These are phyloP conservation scores for Sungouiella blattae DNA, from an alignment of 805 yeast species.

Conservation along the genomic window DNA sequence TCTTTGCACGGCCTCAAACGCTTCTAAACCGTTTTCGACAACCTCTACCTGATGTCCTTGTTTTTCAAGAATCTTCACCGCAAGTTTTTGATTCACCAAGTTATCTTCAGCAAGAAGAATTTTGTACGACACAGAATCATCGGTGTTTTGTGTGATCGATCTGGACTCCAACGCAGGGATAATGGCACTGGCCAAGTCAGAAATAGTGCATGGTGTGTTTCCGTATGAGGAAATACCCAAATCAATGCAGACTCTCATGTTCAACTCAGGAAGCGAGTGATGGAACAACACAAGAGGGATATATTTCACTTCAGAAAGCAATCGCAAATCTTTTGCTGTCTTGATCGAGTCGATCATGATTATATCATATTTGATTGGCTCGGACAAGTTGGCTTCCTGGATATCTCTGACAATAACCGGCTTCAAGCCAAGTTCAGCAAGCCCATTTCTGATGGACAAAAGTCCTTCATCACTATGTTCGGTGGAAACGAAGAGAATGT, in stretches of 20 bases:
- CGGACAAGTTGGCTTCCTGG: conserved; percentile 53
- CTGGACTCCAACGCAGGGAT: conserved; percentile 83
- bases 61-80: conserved; percentile 79
- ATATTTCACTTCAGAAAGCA: conserved; percentile 74
- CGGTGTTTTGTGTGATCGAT: conserved; percentile 74
- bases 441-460: conserved; percentile 47
- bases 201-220: conserved; percentile 79
- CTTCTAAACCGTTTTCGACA: conserved; percentile 83
- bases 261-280: conserved; percentile 71
- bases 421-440: conserved; percentile 54
- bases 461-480: conserved; percentile 52
- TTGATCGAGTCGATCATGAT: conserved; percentile 80
- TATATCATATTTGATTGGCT: conserved; percentile 66
- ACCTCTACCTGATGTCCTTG: conserved; percentile 82
- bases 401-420: conserved; percentile 59
- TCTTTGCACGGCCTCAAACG: conserved; percentile 68
- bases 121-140: conserved; percentile 70
- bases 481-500: conserved; percentile 66
- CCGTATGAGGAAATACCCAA: conserved; percentile 86
- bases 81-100: conserved; percentile 81
- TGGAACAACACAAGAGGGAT: conserved; percentile 79
- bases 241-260: conserved; percentile 78
- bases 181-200: conserved; percentile 77
- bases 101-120: conserved; percentile 84
- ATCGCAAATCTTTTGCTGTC: conserved; percentile 65